Conservation (phyloP, 768 basidiomycete genomes). For the Lactarius trivialis region DNA sequence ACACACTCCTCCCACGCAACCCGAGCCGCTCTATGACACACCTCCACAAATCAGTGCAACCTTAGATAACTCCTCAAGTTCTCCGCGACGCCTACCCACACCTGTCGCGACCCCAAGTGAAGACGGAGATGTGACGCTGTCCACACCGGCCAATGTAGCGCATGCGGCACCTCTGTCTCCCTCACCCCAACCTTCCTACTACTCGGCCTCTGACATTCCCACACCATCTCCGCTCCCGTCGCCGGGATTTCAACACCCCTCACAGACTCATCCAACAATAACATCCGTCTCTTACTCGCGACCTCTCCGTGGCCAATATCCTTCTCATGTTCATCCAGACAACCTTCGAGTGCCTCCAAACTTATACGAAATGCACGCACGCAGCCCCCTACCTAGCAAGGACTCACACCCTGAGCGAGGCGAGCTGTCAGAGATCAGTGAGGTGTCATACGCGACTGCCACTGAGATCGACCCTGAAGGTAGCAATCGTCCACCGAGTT, state of each 20-base stretch:
- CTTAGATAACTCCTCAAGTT: neutral
- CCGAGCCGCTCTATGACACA: conserved; percentile 6
- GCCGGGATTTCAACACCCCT: conserved; percentile 19
- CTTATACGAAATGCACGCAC: conserved; percentile 37
- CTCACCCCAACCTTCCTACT: conserved; percentile 40
- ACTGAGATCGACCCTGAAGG: conserved; percentile 10
- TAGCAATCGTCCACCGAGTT: neutral
- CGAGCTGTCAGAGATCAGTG: conserved; percentile 6
- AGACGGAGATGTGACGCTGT: neutral
- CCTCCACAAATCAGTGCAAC: neutral
- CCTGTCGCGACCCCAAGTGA: neutral
- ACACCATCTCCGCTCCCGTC: conserved; percentile 53
- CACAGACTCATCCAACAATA: conserved; percentile 27
- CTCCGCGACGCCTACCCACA: neutral
- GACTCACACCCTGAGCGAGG: neutral
- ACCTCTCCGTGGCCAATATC: conserved; percentile 27
- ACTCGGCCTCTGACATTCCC: conserved; percentile 49
- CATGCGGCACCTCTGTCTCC: conserved; percentile 24
- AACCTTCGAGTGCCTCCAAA: conserved; percentile 33
- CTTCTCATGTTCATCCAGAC: conserved; percentile 36
- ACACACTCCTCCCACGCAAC: neutral
- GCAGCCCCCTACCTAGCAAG: conserved; percentile 21
- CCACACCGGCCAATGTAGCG: conserved; percentile 10
- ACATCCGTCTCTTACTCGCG: conserved; percentile 22
- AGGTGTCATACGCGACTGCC: conserved; percentile 19